A percentile compares a stretch with the other conserved stretches of the same genome.
Conservation (phyloP, 768 basidiomycete genomes). For the Amanita rubescens region DNA sequence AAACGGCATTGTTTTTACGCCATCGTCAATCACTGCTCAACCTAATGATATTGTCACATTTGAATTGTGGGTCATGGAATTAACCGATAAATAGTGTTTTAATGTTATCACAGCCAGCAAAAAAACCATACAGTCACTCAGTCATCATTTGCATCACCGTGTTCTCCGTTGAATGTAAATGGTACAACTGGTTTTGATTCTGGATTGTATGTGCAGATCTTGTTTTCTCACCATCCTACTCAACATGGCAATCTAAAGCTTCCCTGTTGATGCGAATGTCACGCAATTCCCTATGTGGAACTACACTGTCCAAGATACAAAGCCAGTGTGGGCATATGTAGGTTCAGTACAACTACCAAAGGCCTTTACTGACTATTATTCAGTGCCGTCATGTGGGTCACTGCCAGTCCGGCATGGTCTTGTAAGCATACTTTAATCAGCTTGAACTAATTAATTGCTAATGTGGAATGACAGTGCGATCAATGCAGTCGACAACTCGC, state of each 20-base stretch:
- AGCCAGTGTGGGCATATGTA: conserved; percentile 52
- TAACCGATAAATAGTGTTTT: background rate
- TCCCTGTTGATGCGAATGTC: conserved; percentile 33
- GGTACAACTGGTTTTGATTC: conserved; percentile 45
- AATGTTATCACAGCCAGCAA: conserved; percentile 33
- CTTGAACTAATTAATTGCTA: background rate
- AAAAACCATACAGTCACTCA: conserved; percentile 68
- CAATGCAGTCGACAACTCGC: conserved; percentile 45
- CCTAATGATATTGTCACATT: conserved; percentile 53
- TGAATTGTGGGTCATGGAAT: conserved; percentile 39
- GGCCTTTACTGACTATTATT: conserved; percentile 6
- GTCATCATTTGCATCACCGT: conserved; percentile 54
- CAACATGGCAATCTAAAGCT: conserved; percentile 15
- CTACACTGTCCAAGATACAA: conserved; percentile 49
- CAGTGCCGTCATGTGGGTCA: conserved; percentile 40
- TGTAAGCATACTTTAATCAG: conserved; percentile 24
- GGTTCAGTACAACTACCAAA: conserved; percentile 11
- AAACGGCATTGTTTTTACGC: conserved; percentile 41
- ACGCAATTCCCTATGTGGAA: conserved; percentile 49
- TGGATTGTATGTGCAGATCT: conserved; percentile 38
- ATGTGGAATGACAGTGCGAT: conserved; percentile 31
- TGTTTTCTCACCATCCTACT: background rate
- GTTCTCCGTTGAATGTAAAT: conserved; percentile 34
- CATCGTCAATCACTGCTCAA: conserved; percentile 39
- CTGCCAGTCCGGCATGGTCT: conserved; percentile 50